Evolutionary conservation across 2,329 filamentous ascomycete species (phyloP).

Genomic region (Phialocephala subalpina): DNA sequence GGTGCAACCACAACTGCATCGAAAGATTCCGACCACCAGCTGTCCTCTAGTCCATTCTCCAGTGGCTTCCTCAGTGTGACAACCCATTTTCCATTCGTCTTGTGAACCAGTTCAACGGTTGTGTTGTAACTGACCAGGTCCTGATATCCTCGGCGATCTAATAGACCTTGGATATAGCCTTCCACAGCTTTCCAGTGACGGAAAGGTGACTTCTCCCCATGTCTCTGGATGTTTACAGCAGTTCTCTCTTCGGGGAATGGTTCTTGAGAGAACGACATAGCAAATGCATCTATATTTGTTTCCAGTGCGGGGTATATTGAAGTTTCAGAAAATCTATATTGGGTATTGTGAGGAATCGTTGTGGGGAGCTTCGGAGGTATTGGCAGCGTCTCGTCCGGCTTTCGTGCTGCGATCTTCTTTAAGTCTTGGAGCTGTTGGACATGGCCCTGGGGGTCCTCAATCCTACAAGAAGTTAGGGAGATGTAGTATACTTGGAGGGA

Average conservation of each 20-base stretch:
- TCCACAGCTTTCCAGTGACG: conserved; percentile 66
- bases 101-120: conserved; percentile 66
- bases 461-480: conserved; percentile 44
- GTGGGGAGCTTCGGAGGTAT: conserved; percentile 58
- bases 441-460: conserved; percentile 49
- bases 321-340: conserved; percentile 62
- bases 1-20: conserved; percentile 73
- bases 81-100: conserved; percentile 57
- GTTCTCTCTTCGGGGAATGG: conserved; percentile 55
- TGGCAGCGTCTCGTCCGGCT: conserved; percentile 56
- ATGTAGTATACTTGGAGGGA: neutral
- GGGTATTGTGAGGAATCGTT: conserved; percentile 49
- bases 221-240: conserved; percentile 51
- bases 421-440: conserved; percentile 52
- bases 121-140: conserved; percentile 63
- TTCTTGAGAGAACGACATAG: conserved; percentile 69
- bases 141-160: conserved; percentile 61
- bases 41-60: conserved; percentile 51
- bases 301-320: conserved; percentile 70
- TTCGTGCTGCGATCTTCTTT: conserved; percentile 54
- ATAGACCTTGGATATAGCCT: conserved; percentile 59
- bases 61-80: conserved; percentile 57
- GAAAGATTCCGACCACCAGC: conserved; percentile 70
- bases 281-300: conserved; percentile 66
- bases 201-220: conserved; percentile 67